Conservation (phyloP, 2,329 filamentous ascomycete species). For the Cercospora sojina region DNA sequence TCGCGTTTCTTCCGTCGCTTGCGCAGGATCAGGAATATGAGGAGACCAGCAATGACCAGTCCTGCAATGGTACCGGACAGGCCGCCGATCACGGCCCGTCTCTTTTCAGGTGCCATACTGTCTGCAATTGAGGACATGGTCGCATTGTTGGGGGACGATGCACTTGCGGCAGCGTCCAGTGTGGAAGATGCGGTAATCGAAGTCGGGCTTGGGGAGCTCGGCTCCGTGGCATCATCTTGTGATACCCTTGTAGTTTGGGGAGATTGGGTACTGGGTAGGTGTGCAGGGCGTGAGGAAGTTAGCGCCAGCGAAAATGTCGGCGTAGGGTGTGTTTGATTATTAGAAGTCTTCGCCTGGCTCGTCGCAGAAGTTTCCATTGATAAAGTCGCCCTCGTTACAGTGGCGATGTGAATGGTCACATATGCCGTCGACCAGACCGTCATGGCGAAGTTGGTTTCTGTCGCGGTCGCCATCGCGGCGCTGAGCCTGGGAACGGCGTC, state of each 20-base stretch:
- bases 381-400: neutral
- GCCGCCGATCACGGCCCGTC: constrained; percentile 35
- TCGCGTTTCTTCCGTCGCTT: constrained; percentile 23
- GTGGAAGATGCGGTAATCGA: neutral
- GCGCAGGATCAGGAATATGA: constrained; percentile 32
- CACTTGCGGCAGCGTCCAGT: neutral
- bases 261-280: constrained; percentile 7
- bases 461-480: neutral
- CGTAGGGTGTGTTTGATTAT: neutral
- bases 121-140: constrained; percentile 17
- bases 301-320: neutral
- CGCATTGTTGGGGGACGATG: constrained; percentile 5
- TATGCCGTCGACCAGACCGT: constrained; percentile 10
- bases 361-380: neutral
- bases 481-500: neutral
- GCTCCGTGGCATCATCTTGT: neutral
- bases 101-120: constrained; percentile 16
- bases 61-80: constrained; percentile 36
- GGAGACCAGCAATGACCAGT: constrained; percentile 32
- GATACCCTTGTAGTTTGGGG: constrained; percentile 5
- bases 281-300: constrained; percentile 9
- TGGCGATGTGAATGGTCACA: constrained; percentile 5
- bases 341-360: neutral
- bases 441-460: neutral
- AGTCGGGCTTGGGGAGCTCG: neutral